These are phyloP conservation scores for Gyromitra esculenta DNA, from an alignment of 2,329 filamentous ascomycete species.

Conservation along the genomic window DNA sequence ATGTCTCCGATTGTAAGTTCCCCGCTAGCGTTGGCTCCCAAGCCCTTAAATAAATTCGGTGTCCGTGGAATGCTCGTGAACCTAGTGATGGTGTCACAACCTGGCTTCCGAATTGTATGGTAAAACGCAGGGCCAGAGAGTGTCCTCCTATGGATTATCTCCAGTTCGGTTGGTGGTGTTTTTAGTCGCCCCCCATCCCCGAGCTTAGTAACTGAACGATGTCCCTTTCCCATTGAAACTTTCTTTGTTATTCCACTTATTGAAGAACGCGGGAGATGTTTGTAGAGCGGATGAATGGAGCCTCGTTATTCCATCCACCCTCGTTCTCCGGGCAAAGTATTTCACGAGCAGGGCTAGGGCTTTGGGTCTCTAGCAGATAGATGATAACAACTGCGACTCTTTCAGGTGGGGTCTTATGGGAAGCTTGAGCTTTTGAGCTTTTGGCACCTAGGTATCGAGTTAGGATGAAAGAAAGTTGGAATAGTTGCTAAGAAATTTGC, in stretches of 20 bases:
- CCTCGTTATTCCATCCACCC: background rate
- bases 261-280: background rate
- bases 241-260: background rate
- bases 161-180: background rate
- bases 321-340: background rate
- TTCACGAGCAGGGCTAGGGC: too few relatives aligned
- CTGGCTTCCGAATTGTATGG: constrained; percentile 9
- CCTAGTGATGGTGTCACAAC: background rate
- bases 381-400: background rate
- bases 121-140: background rate
- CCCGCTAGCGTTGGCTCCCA: background rate
- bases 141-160: background rate
- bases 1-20: constrained; percentile 10
- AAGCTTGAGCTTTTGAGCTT: background rate
- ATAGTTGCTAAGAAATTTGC: too few relatives aligned
- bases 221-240: background rate
- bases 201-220: background rate
- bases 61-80: background rate
- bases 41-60: background rate
- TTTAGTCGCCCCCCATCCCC: background rate
- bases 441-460: background rate
- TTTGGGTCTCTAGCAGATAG: background rate
- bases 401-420: background rate
- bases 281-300: background rate
- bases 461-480: too few relatives aligned